Conservation (phyloP, 805 yeast species). For the Wickerhamomyces queroliae region DNA sequence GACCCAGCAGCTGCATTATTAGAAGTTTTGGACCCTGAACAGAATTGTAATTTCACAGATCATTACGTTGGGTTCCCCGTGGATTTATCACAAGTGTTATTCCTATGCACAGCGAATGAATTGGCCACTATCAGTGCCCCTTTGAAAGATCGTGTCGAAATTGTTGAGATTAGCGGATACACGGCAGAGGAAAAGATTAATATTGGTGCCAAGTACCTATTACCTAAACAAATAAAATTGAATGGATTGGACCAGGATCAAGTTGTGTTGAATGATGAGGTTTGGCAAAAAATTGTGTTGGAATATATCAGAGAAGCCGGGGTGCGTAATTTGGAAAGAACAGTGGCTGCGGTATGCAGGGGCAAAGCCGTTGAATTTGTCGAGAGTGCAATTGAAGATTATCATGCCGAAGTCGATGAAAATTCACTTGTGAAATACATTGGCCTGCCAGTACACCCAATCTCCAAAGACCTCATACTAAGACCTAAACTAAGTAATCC, state of each 20-base stretch:
- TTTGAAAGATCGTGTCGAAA: conserved; percentile 77
- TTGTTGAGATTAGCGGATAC: conserved; percentile 73
- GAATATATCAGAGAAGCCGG: conserved; percentile 84
- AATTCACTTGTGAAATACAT: conserved; percentile 62
- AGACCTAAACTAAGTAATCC: conserved; percentile 42
- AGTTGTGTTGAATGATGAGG: conserved; percentile 43
- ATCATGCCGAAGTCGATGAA: conserved; percentile 30
- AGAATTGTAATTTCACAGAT: conserved; percentile 69
- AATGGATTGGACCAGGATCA: conserved; percentile 52
- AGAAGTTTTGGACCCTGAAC: conserved; percentile 90
- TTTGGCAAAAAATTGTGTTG: conserved; percentile 56
- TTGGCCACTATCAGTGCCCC: conserved; percentile 68
- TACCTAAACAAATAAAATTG: conserved; percentile 68
- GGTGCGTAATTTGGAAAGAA: conserved; percentile 73
- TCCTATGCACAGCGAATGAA: conserved; percentile 84
- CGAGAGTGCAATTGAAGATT: conserved; percentile 9
- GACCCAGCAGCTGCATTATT: conserved; percentile 88
- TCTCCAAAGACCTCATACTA: conserved; percentile 35
- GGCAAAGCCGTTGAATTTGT: conserved; percentile 70
- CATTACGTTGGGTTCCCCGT: conserved; percentile 84
- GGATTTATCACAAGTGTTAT: conserved; percentile 74
- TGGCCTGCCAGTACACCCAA: conserved; percentile 54
- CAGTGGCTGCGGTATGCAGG: conserved; percentile 71
- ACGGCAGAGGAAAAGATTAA: conserved; percentile 70
- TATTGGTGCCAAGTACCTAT: conserved; percentile 60